Base-by-base conservation (phyloP, 169 alveolate genomes). In the Plasmodium knowlesi region DNA sequence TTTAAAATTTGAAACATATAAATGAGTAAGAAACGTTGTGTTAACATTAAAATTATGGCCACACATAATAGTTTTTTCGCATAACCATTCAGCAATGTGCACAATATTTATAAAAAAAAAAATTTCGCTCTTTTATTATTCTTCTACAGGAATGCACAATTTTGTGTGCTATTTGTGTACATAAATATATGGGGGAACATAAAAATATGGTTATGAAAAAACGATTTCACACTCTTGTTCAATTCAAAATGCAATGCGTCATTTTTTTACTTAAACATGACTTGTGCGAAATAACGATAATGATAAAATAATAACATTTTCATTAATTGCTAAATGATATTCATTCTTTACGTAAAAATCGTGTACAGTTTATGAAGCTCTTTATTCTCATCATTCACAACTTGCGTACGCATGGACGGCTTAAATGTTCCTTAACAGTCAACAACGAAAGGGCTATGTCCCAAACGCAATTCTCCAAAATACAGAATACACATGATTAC, bases 351-450 rank as follows among this genome's bases (percentile, higher is more conserved):
- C 34, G 14, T 54, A 39, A 10, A 16, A 37, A 37, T 80, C 12
- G 32, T 54, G 39, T 54, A 28, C 72, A 82, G 32, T 53, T 30
- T 28, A 30, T 30, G 14, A 16, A 6, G 71, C 67, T 54, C 78
- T 82, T 81, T 81, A 81, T 81, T 82, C 30, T 82, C 70, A 82
- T n/a, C 76, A 82, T 82, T 82, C 89, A 82, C 70, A 82, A 82
- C 71, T 53, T 19, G 34, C 85, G 57, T 19, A 80, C 41, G 37
- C 22, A 82, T 82, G 61, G 70, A 28, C 22, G 43, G 79, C 41
- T 46, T 82, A 53, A 19, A 19, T 50, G 54, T 54, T 22, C 25
- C 46, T 82, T 54, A 82, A 81, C 16, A 54, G 43, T 6, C 78
- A 54, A 46, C 25, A 14, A 28, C 39, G 39, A 81, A 53, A 10